Evolutionary conservation across 106 monocot genomes (phyloP).

Genomic region (Narthecium ossifragum): DNA sequence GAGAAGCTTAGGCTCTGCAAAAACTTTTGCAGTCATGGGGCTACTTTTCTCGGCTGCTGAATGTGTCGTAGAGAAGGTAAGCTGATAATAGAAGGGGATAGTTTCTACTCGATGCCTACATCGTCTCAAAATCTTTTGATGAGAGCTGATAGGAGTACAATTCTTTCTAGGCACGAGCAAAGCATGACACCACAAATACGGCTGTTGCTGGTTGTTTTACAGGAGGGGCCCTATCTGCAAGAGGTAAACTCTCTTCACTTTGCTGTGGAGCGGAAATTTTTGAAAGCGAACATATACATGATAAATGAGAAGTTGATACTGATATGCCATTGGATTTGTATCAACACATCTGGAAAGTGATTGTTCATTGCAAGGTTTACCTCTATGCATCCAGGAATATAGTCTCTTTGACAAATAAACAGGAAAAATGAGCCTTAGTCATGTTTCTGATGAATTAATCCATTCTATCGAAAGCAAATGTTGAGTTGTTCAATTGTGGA

Average conservation of each 20-base stretch:
- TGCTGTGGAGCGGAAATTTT: neutral
- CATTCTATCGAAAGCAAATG: no score
- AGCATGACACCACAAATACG: constrained; percentile 94
- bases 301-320: neutral
- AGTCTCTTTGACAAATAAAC: no score
- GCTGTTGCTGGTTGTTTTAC: constrained; percentile 93
- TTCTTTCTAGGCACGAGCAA: constrained; percentile 69
- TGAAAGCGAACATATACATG: neutral
- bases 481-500: no score
- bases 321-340: neutral
- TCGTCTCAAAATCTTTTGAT: neutral
- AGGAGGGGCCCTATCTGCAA: constrained; percentile 86
- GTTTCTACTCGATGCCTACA: neutral
- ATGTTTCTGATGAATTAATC: no score
- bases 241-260: constrained; percentile 38
- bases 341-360: neutral
- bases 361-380: neutral
- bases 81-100: neutral
- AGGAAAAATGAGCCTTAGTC: neutral
- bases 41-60: constrained; percentile 90
- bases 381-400: no score
- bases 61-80: constrained; percentile 92
- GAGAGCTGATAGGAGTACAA: neutral
- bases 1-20: constrained; percentile 73
- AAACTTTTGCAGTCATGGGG: constrained; percentile 96